Percentiles rank a stretch among this genome's conserved stretches.
Conservation (phyloP, 768 basidiomycete genomes). For the Porpolomopsis calyptriformis region DNA sequence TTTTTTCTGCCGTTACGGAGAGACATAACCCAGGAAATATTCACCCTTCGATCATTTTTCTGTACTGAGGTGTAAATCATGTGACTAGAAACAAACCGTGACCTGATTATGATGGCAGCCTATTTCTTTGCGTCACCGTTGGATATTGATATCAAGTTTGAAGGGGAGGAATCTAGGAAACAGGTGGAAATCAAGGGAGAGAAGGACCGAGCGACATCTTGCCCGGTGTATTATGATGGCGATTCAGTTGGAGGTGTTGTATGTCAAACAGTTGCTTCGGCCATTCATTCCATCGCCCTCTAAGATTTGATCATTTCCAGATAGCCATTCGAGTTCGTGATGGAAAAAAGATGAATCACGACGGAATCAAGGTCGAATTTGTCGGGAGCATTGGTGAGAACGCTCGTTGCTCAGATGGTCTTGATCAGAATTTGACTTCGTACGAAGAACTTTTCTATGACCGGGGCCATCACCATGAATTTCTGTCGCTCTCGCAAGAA, state of each 20-base stretch:
- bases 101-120: slow-evolving; percentile 47
- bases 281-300: background rate
- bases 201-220: slow-evolving; percentile 74
- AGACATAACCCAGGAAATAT: no score
- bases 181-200: slow-evolving; percentile 78
- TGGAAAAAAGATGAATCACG: slow-evolving; percentile 89
- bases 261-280: background rate
- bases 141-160: slow-evolving; percentile 66
- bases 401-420: background rate
- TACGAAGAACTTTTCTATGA: slow-evolving; percentile 86
- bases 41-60: background rate
- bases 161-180: slow-evolving; percentile 21
- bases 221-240: slow-evolving; percentile 93
- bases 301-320: slow-evolving; percentile 28
- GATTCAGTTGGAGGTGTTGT: slow-evolving; percentile 88
- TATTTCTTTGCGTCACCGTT: slow-evolving; percentile 90
- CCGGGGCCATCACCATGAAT: slow-evolving; percentile 96
- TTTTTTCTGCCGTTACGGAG: no score
- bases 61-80: background rate
- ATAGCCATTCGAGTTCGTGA: slow-evolving; percentile 83
- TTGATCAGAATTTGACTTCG: slow-evolving; percentile 4
- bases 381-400: slow-evolving; percentile 85
- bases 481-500: slow-evolving; percentile 90
- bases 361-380: slow-evolving; percentile 97
- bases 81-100: background rate